phyloP scores from a whole-genome alignment of 2,329 filamentous ascomycete species.

The Bipolaris oryzae region DNA sequence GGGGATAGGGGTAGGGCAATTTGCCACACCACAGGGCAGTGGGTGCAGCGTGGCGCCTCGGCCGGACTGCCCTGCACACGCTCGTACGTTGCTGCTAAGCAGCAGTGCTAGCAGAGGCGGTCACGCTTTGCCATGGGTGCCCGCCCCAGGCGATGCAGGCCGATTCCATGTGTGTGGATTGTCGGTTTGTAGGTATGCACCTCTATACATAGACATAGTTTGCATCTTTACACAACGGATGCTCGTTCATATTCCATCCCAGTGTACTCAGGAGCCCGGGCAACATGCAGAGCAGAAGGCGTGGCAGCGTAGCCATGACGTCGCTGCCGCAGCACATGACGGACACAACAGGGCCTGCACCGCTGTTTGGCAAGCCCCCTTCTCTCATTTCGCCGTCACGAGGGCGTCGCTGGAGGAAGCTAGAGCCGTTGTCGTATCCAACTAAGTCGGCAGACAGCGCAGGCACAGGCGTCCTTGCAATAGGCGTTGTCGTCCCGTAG shows the following conservation, averaged over 20 bases:
- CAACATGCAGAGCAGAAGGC: neutral
- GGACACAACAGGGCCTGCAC: neutral
- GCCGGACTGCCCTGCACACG: conserved; percentile 6
- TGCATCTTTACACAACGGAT: neutral
- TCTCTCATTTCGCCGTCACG: neutral
- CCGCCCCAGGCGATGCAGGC: neutral
- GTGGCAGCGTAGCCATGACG: neutral
- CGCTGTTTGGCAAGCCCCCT: neutral
- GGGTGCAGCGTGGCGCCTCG: conserved; percentile 6
- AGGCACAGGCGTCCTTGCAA: no score
- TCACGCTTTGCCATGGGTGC: conserved; percentile 2
- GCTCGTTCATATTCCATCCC: neutral
- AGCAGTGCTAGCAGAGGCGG: conserved; percentile 1
- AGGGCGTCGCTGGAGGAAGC: neutral
- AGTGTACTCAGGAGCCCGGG: neutral
- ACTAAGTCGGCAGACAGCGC: no score
- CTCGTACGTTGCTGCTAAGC: conserved; percentile 9
- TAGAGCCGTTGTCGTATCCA: no score
- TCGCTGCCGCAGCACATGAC: neutral
- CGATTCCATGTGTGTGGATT: neutral
- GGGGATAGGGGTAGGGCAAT: conserved; percentile 16
- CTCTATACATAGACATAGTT: no score
- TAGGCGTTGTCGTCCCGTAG: neutral
- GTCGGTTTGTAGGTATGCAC: no score
- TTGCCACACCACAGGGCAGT: conserved; percentile 15